Base-by-base conservation (phyloP, 257 asterid species). In the Gentiana dahurica region DNA sequence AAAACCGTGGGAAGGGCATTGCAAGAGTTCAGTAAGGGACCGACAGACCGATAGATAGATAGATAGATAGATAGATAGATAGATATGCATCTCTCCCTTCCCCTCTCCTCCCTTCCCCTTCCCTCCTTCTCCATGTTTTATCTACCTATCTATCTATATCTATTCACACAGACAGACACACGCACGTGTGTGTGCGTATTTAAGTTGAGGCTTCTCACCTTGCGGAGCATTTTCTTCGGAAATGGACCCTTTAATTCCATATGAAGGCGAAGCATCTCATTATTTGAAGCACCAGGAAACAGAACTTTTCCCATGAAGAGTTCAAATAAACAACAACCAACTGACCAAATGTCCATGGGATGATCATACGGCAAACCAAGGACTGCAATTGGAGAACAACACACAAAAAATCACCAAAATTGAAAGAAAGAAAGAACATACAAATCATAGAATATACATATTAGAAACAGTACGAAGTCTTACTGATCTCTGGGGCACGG, bases 401-500 rank as follows among this genome's bases (percentile, higher is more conserved):
- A 24, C 24, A 24, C 24, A 43, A 48, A 60, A 41, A 55, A 69
- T 45, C 38, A 34, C 36, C 58, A 62, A 54, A 55, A 51, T 41
- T 50, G 1, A 54, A 50, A 12, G 49, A 8, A 33, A 50, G 39
- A 60, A 34, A 41, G 37, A 8, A 48, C 49, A 55, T 38, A 59
- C 38, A 4, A 32, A 41, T 33, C 43, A 6, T n/a, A 58, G 8
- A 38, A 15, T 56, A 53, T 44, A 47, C 9, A 57, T 3, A 64
- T 59, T 35, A 45, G 4, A 11, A 34, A 36, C 12, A 51, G 43
- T 32, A 13, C 9, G 52, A 57, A 53, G 32, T 53, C 98, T 79
- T 77, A 92, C 99, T 92, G 69, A 92, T 88, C 81, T 89, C 99
- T 46, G 99, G 97, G 53, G 97, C 86, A n/a, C 99, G 97, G 65